Evolutionary conservation across 1,139 yeast species (phyloP).

Genomic region (Blastobotrys buckinghamii): DNA sequence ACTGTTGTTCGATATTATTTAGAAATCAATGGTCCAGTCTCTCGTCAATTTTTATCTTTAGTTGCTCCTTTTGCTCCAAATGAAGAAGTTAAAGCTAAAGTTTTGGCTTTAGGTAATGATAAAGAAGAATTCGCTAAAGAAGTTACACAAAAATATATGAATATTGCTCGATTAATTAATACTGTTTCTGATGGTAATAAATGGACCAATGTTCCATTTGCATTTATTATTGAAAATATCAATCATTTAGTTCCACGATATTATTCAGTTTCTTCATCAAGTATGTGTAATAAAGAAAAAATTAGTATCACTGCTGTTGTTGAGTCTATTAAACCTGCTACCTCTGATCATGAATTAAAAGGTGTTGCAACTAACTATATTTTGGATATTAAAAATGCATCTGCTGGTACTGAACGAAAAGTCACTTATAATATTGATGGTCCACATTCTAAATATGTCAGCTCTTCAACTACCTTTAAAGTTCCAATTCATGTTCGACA

Average conservation of each 20-base stretch:
- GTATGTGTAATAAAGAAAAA: constrained; percentile 65
- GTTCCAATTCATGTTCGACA: constrained; percentile 92
- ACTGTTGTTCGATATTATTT: constrained; percentile 81
- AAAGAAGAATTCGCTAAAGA: constrained; percentile 61
- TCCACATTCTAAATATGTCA: constrained; percentile 68
- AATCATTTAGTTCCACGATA: constrained; percentile 89
- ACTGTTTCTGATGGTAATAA: constrained; percentile 53
- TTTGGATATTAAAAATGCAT: constrained; percentile 61
- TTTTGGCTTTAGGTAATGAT: constrained; percentile 55
- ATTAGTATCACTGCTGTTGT: constrained; percentile 85
- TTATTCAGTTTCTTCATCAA: constrained; percentile 92
- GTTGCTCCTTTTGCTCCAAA: constrained; percentile 80
- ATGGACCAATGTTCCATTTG: constrained; percentile 80
- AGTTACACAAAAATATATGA: constrained; percentile 55
- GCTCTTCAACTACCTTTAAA: constrained; percentile 39
- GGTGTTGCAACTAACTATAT: constrained; percentile 93
- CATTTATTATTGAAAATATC: constrained; percentile 72
- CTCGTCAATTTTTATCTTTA: constrained; percentile 79
- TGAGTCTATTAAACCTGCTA: constrained; percentile 51
- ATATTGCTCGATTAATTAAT: constrained; percentile 71
- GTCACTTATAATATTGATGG: constrained; percentile 67
- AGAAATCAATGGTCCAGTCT: constrained; percentile 89
- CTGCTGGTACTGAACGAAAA: constrained; percentile 41
- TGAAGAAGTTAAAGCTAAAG: constrained; percentile 48
- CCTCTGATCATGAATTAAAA: constrained; percentile 46